These are phyloP conservation scores for Sporobolomyces pararoseus DNA, from an alignment of 768 basidiomycete genomes.

Conservation along the genomic window DNA sequence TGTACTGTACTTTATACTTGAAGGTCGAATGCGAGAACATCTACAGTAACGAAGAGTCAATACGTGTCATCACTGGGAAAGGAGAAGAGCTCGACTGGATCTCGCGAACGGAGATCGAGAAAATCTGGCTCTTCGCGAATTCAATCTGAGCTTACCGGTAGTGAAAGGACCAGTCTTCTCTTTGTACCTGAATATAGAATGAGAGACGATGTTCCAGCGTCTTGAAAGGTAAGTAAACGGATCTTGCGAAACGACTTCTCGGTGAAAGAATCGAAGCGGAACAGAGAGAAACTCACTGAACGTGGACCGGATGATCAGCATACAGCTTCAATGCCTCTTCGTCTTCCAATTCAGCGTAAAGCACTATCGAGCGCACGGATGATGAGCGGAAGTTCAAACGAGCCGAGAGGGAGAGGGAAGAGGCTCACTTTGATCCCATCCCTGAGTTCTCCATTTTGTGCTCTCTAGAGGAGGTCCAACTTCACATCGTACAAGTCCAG, in stretches of 20 bases:
- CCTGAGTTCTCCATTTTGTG: constrained; percentile 22
- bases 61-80: background rate
- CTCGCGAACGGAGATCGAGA: background rate
- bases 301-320: constrained; percentile 19
- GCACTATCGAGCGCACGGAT: constrained; percentile 15
- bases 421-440: constrained; percentile 32
- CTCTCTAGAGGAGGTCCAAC: constrained; percentile 15
- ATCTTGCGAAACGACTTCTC: background rate
- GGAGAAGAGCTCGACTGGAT: background rate
- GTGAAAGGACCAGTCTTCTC: constrained; percentile 6
- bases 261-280: background rate
- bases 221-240: too few relatives aligned
- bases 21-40: constrained; percentile 15
- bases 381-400: background rate
- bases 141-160: background rate
- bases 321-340: constrained; percentile 27
- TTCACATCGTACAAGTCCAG: constrained; percentile 10
- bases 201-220: too few relatives aligned
- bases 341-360: constrained; percentile 26
- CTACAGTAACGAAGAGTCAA: background rate
- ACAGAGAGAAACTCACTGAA: background rate
- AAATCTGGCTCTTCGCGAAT: background rate
- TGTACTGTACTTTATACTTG: background rate
- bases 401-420: background rate
- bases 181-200: constrained; percentile 8